phyloP scores from a whole-genome alignment of 2,329 filamentous ascomycete genomes.

The Aspergillus fijiensis region DNA sequence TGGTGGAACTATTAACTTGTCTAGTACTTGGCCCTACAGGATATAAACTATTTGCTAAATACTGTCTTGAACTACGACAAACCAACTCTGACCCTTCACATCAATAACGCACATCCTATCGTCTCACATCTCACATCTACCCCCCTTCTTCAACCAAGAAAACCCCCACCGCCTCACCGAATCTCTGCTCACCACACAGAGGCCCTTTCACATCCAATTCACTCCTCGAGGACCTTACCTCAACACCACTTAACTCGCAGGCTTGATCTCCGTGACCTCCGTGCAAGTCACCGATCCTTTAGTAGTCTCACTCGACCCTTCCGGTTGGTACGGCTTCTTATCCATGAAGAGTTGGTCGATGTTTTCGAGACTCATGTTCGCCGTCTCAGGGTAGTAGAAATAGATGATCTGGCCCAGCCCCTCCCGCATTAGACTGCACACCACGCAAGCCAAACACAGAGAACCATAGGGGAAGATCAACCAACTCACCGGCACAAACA shows the following conservation, averaged over 20 bases:
- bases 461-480: background rate
- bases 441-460: background rate
- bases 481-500: constrained; percentile 36
- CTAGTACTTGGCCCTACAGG: too few relatives aligned
- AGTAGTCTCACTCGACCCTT: background rate
- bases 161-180: too few relatives aligned
- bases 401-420: constrained; percentile 37
- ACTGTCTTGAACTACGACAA: too few relatives aligned
- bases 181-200: too few relatives aligned
- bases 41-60: too few relatives aligned
- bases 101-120: too few relatives aligned
- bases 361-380: constrained; percentile 46
- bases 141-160: too few relatives aligned
- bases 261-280: background rate
- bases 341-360: constrained; percentile 45
- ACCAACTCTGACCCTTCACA: too few relatives aligned
- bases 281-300: background rate
- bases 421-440: background rate
- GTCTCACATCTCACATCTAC: too few relatives aligned
- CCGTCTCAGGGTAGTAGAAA: constrained; percentile 49
- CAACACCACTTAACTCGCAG: background rate
- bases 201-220: too few relatives aligned
- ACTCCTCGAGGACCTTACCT: too few relatives aligned
- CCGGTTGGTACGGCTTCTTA: constrained; percentile 6
- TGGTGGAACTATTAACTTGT: too few relatives aligned